Conservation (phyloP, 352 stramenopile species). For the Plasmopara muralis region DNA sequence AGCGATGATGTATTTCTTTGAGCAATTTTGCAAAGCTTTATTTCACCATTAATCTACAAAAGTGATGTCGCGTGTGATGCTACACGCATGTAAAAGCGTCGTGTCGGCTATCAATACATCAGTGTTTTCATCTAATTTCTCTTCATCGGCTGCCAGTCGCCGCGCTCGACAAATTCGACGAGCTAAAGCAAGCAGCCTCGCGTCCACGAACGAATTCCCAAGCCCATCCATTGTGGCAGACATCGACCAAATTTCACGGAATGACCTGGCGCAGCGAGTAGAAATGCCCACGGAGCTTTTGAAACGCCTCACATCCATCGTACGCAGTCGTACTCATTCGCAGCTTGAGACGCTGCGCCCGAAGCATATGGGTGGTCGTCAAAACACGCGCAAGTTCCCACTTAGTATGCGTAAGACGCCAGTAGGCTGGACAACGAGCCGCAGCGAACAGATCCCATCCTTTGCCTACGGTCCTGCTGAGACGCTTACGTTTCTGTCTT, state of each 20-base stretch:
- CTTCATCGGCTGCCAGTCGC: slow-evolving; percentile 28
- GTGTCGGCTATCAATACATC: not conserved
- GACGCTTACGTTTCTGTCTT: slow-evolving; percentile 67
- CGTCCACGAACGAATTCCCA: not conserved
- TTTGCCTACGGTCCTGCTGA: slow-evolving; percentile 65
- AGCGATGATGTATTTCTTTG: too few species aligned
- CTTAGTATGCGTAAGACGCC: slow-evolving; percentile 74
- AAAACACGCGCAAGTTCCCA: slow-evolving; percentile 44
- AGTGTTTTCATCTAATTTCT: slow-evolving; percentile 15
- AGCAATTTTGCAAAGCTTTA: too few species aligned
- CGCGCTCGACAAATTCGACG: slow-evolving; percentile 42
- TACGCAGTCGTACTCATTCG: slow-evolving; percentile 68
- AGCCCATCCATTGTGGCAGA: slow-evolving; percentile 35
- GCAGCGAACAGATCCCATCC: slow-evolving; percentile 50
- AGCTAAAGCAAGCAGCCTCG: slow-evolving; percentile 14
- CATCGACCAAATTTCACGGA: slow-evolving; percentile 58
- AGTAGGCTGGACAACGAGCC: slow-evolving; percentile 74
- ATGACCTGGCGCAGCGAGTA: slow-evolving; percentile 55
- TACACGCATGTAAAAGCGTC: too few species aligned
- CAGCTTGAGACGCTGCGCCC: slow-evolving; percentile 67
- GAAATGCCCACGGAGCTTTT: slow-evolving; percentile 70
- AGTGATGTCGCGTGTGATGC: too few species aligned
- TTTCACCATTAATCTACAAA: too few species aligned
- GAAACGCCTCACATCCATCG: slow-evolving; percentile 43
- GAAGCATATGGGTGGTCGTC: slow-evolving; percentile 41